Base-by-base conservation (phyloP, 2,329 filamentous ascomycete species). In the Calonectria fujianensis region DNA sequence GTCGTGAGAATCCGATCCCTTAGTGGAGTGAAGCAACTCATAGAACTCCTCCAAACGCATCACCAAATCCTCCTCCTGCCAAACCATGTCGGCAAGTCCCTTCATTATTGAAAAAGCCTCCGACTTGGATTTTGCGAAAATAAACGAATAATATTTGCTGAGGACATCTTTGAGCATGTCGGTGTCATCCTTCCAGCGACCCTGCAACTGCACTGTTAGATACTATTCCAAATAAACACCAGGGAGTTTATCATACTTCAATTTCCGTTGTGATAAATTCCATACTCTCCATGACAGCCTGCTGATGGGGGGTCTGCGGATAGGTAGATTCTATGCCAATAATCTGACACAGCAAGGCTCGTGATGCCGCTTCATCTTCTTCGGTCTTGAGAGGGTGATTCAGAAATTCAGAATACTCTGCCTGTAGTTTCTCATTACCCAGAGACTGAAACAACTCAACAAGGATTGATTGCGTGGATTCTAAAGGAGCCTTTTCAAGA, bases 61-160 rank as follows among this genome's bases (percentile, higher is more conserved):
- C 8, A 59, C 54, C 54, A 59, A 37, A n/a, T 59, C 54, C n/a
- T 59, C 54, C 16, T 59, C 32, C 18, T 59, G 4, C 54, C 54
- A 59, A 37, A 59, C 7, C 5, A 59, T 59, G 11, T 59, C 54
- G 9, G 54, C 39, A 24, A 59, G 54, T 32, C 39, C 32, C 54
- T 37, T 59, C 54, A 37, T 39, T 0, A 24, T 27, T 13, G 54
- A 37, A 27, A 59, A 59, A 4, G 32, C 32, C 54, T 59, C 54
- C 1, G 54, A 3, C 5, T 39, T 35, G 14, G 54, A 59, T 39
- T 59, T 59, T 1, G 32, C 20, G 5, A 37, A 5, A 14, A 32
- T n/a, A 13, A 59, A 24, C 3, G 20, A n/a, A 39, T 37, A 59
- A 27, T 37, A 59, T 35, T 59, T 59, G 32, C 32, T 32, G 3